Evolutionary conservation across 306 rosid species (phyloP).

Genomic region (Lathyrus sativus): DNA sequence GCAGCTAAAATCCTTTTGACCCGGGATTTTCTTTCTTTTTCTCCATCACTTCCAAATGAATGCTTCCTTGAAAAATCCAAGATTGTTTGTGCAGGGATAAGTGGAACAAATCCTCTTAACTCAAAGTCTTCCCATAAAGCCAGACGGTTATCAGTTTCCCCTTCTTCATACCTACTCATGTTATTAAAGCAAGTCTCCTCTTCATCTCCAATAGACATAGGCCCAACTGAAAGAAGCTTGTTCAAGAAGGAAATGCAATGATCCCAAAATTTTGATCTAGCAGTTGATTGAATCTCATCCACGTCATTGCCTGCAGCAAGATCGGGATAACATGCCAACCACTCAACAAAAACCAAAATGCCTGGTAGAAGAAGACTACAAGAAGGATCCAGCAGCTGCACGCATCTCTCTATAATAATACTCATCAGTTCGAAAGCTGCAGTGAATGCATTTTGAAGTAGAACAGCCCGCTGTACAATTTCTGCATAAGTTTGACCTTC

Average conservation of each 20-base stretch:
- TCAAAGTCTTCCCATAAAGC: slow-evolving; percentile 97
- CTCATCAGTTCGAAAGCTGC: slow-evolving; percentile 87
- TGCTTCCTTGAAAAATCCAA: slow-evolving; percentile 90
- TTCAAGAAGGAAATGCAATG: slow-evolving; percentile 67
- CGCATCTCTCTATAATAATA: slow-evolving; percentile 71
- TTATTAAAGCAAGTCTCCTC: slow-evolving; percentile 85
- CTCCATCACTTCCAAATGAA: slow-evolving; percentile 69
- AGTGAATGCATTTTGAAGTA: slow-evolving; percentile 82
- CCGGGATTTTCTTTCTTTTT: slow-evolving; percentile 73
- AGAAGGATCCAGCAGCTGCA: slow-evolving; percentile 66
- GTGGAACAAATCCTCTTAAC: slow-evolving; percentile 89
- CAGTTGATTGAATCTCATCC: slow-evolving; percentile 64
- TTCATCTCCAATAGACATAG: slow-evolving; percentile 61
- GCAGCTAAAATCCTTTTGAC: slow-evolving; percentile 83
- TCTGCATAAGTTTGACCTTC: slow-evolving; percentile 94
- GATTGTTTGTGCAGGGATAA: slow-evolving; percentile 86
- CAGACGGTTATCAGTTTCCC: slow-evolving; percentile 82
- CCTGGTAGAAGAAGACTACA: slow-evolving; percentile 83
- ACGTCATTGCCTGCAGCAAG: slow-evolving; percentile 62
- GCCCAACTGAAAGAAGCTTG: slow-evolving; percentile 62
- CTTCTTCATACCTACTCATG: slow-evolving; percentile 88
- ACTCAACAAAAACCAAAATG: slow-evolving; percentile 82
- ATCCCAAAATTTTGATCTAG: slow-evolving; percentile 85
- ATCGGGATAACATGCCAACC: slow-evolving; percentile 90
- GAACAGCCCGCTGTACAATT: slow-evolving; percentile 83